These are phyloP conservation scores for Melaleuca quinquenervia DNA, from an alignment of 345 rosid species.

Conservation along the genomic window DNA sequence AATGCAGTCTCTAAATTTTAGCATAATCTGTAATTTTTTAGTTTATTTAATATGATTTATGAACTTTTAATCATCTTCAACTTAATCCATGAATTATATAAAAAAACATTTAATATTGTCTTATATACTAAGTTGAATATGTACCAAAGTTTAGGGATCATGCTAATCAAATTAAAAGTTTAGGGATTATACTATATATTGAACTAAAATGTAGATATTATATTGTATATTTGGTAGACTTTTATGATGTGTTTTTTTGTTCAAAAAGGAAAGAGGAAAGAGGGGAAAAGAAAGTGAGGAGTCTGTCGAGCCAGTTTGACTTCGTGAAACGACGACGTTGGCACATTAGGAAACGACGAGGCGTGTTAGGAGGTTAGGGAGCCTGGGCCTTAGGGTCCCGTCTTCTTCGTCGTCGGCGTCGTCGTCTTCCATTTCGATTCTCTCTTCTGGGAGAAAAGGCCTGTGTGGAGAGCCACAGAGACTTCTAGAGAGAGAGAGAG, in stretches of 20 bases:
- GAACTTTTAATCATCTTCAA: too few species aligned
- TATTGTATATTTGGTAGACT: too few species aligned
- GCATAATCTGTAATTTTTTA: too few species aligned
- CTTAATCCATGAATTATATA: too few species aligned
- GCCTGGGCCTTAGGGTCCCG: neutral
- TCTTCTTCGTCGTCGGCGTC: neutral
- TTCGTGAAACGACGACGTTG: neutral
- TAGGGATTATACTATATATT: neutral
- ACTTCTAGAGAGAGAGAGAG: neutral
- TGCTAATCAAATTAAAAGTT: neutral
- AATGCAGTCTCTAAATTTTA: too few species aligned
- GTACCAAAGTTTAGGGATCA: too few species aligned
- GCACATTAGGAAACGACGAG: neutral
- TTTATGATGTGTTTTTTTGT: too few species aligned
- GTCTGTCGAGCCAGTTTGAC: fast-evolving
- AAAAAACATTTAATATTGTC: too few species aligned
- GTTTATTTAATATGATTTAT: too few species aligned
- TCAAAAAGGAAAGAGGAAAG: neutral
- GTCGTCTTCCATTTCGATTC: neutral
- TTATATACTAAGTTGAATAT: too few species aligned
- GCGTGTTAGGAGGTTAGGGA: neutral
- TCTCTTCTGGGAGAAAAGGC: neutral
- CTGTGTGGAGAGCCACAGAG: neutral
- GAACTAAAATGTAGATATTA: neutral
- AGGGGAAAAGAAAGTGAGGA: neutral